A percentile compares a stretch with the other conserved stretches of the same genome.
phyloP scores from a whole-genome alignment of 345 rosid species.

The Cardamine occulta region DNA sequence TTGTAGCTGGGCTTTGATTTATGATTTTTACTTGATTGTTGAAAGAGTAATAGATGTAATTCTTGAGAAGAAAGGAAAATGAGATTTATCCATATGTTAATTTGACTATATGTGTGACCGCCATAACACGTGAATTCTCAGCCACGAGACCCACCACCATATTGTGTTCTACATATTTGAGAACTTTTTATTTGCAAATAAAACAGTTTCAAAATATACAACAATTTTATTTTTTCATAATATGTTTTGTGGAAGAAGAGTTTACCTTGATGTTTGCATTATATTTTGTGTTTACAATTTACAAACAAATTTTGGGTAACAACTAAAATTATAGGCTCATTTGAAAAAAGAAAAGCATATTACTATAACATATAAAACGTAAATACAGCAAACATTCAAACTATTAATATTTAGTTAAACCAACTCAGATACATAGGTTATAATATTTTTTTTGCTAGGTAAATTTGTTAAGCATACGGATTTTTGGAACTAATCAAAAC shows the following conservation, averaged over 20 bases:
- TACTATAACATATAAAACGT: background rate
- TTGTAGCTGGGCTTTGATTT: constrained; percentile 39
- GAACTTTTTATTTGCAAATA: background rate
- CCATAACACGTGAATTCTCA: too few species aligned
- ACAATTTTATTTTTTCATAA: background rate
- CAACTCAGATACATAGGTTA: background rate
- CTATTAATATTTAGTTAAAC: background rate
- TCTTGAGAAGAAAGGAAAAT: constrained; percentile 12
- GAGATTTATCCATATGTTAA: constrained; percentile 7
- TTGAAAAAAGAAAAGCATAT: background rate
- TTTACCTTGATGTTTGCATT: background rate
- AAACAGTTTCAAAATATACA: background rate
- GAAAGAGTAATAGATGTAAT: constrained; percentile 36
- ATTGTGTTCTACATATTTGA: background rate
- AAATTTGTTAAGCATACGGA: constrained; percentile 2
- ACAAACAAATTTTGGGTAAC: background rate
- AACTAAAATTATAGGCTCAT: background rate
- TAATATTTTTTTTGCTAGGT: background rate
- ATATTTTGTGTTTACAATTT: background rate
- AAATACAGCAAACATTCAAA: background rate
- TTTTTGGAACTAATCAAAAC: constrained; percentile 12
- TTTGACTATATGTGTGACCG: too few species aligned
- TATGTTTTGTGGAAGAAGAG: background rate
- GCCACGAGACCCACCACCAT: too few species aligned
- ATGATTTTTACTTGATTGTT: constrained; percentile 29